Percentiles rank a stretch among this genome's conserved stretches.
Conservation (phyloP, 768 basidiomycete genomes). For the Podaxis pistillaris region DNA sequence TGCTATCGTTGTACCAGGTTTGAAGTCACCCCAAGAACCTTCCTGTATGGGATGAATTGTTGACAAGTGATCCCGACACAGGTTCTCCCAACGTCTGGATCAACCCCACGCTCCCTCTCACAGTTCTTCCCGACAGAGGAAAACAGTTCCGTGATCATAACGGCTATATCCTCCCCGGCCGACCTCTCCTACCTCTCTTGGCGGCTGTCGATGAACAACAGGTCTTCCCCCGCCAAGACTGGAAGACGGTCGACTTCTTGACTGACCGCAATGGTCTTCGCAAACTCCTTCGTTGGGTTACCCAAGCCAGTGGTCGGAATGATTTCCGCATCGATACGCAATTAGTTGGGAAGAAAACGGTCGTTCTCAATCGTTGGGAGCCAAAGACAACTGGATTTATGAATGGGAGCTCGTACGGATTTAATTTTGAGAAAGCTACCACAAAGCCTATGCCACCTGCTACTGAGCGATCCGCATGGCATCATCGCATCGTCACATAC, state of each 20-base stretch:
- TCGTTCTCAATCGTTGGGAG: conserved; percentile 64
- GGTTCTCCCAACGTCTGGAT: conserved; percentile 63
- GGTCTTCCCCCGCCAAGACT: conserved; percentile 33
- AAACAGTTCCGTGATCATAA: conserved; percentile 56
- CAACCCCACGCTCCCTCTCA: conserved; percentile 44
- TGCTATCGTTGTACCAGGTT: conserved; percentile 52
- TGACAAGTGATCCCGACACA: conserved; percentile 21
- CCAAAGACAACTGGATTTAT: conserved; percentile 30
- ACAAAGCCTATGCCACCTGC: conserved; percentile 49
- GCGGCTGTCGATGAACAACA: conserved; percentile 48
- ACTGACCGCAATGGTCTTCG: conserved; percentile 67
- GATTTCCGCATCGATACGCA: conserved; percentile 74
- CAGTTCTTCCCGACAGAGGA: conserved; percentile 53
- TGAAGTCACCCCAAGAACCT: neutral
- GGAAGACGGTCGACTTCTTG: conserved; percentile 44
- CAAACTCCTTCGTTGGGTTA: conserved; percentile 57
- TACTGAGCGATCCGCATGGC: conserved; percentile 44
- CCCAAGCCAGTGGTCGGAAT: conserved; percentile 27
- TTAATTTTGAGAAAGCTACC: conserved; percentile 58
- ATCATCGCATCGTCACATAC: conserved; percentile 63
- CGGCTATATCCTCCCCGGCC: conserved; percentile 36
- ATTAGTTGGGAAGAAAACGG: conserved; percentile 53
- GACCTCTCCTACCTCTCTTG: conserved; percentile 52
- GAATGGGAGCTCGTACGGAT: conserved; percentile 46
- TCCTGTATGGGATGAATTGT: neutral